Evolutionary conservation across 306 rosid genomes (phyloP), one percentile per base, ranked within the genome.

Genomic region (Cucurbita ficifolia): DNA sequence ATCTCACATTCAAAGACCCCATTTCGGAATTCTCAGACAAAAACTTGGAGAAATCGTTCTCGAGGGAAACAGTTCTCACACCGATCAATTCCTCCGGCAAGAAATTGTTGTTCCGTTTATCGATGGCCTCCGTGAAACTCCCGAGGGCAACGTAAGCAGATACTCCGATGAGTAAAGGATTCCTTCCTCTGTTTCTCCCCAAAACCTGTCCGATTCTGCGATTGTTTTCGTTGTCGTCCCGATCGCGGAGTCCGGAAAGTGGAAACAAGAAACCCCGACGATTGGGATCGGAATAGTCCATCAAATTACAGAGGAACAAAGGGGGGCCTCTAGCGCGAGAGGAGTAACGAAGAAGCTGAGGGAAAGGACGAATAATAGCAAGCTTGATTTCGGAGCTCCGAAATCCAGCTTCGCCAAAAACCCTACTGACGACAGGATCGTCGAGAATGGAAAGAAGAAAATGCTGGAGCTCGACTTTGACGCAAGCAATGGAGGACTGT

Each of bases 381-480:
- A 95, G 81, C 76, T 89, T 95, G 48, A 91, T 88, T 50, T 95
- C 99, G 61, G 99, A 81, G 92, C 97, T 95, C 64, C 99, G 90
- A n/a, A 91, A 95, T 43, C 99, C 99, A 10, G 97, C 97, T 75
- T 95, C 99, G 0, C 85, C 90, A 60, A 95, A 95, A 5, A 95
- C 96, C 80, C 97, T 88, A 58, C 97, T 95, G 6, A 95, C 97
- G 1, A 95, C 96, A 22, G 99, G 99, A 79, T 95, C 99, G 58
- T 95, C 99, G 16, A 95, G 92, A 17, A 95, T 91, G 10, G 99
- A 89, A 2, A 89, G 29, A 13, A 90, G 77, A 52, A 95, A 85
- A 73, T 91, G 96, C 83, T 87, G 99, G 12, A 95, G 89, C 85
- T 91, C 97, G 8, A 91, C 99, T 22, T 91, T 91, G 9, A 95